A percentile compares a stretch with the other conserved stretches of the same genome.
These are phyloP conservation scores for Gossypium sturtianum DNA, from an alignment of 345 rosid species.

Conservation along the genomic window DNA sequence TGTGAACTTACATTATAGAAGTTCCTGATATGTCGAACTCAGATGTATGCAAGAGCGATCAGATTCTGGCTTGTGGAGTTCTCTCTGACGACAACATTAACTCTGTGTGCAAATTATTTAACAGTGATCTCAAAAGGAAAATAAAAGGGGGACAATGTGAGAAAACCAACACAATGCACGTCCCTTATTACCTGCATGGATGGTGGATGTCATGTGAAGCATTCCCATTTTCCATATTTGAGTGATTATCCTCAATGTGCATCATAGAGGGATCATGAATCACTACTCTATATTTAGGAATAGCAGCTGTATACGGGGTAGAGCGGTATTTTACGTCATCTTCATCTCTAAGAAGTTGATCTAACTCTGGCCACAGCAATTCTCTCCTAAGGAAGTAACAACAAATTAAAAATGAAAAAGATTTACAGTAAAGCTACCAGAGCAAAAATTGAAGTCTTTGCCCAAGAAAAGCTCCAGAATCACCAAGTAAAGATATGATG, in stretches of 20 bases:
- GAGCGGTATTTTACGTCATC: slow-evolving; percentile 57
- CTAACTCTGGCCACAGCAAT: slow-evolving; percentile 77
- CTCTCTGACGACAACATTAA: slow-evolving; percentile 69
- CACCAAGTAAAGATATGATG: neutral
- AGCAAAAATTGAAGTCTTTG: neutral
- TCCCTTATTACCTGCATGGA: slow-evolving; percentile 71
- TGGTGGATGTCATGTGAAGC: slow-evolving; percentile 67
- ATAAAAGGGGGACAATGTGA: neutral
- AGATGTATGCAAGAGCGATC: slow-evolving; percentile 92
- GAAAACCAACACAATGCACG: neutral
- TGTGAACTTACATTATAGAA: slow-evolving; percentile 56
- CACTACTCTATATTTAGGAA: slow-evolving; percentile 75
- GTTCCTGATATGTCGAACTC: slow-evolving; percentile 81
- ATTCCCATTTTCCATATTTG: slow-evolving; percentile 51
- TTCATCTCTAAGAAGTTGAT: slow-evolving; percentile 71
- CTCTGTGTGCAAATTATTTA: slow-evolving; percentile 37
- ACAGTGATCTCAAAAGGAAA: neutral
- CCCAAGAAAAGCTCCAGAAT: slow-evolving; percentile 3
- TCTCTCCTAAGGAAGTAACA: slow-evolving; percentile 53
- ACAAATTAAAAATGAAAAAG: neutral
- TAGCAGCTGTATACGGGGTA: slow-evolving; percentile 88
- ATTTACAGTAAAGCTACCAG: slow-evolving; percentile 7
- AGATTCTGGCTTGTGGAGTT: slow-evolving; percentile 85
- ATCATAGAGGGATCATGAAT: slow-evolving; percentile 46
- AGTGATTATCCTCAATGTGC: slow-evolving; percentile 27